phyloP scores from a whole-genome alignment of 2,329 filamentous ascomycete species.

The Aspergillus japonicus region DNA sequence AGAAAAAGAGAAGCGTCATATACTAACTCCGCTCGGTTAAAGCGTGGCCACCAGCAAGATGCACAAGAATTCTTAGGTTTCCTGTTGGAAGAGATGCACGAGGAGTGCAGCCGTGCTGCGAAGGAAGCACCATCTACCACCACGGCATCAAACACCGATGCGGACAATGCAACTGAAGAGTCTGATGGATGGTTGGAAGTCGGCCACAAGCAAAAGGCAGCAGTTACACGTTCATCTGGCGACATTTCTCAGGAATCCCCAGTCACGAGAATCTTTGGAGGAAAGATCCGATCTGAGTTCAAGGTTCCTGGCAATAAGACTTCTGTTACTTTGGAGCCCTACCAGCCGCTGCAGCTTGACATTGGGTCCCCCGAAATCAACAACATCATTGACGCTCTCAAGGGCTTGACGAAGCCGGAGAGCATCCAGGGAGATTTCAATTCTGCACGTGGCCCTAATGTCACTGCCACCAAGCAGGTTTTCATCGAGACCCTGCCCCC shows the following conservation, averaged over 20 bases:
- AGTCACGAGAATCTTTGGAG: constrained; percentile 91
- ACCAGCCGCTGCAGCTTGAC: constrained; percentile 90
- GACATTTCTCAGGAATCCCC: constrained; percentile 71
- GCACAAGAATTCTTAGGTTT: constrained; percentile 96
- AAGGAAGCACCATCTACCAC: constrained; percentile 47
- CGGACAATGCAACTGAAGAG: constrained; percentile 41
- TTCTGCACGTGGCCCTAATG: constrained; percentile 72
- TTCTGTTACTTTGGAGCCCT: constrained; percentile 89
- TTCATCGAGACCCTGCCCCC: constrained; percentile 90
- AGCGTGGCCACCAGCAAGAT: constrained; percentile 95
- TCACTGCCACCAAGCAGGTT: constrained; percentile 85
- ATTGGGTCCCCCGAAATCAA: constrained; percentile 83
- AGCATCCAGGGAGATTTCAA: constrained; percentile 81
- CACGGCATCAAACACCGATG: constrained; percentile 37
- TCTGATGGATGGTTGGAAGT: constrained; percentile 89
- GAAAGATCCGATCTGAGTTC: constrained; percentile 84
- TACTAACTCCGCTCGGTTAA: not conserved
- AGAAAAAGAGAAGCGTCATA: not conserved
- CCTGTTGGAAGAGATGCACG: constrained; percentile 85
- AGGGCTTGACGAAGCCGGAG: constrained; percentile 78
- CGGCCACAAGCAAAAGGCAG: constrained; percentile 82
- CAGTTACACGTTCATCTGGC: constrained; percentile 83
- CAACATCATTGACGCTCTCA: constrained; percentile 89
- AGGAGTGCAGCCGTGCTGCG: constrained; percentile 82
- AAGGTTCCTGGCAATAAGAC: constrained; percentile 82